phyloP scores from a whole-genome alignment of 768 basidiomycete genomes.

The Tricholomella constricta region DNA sequence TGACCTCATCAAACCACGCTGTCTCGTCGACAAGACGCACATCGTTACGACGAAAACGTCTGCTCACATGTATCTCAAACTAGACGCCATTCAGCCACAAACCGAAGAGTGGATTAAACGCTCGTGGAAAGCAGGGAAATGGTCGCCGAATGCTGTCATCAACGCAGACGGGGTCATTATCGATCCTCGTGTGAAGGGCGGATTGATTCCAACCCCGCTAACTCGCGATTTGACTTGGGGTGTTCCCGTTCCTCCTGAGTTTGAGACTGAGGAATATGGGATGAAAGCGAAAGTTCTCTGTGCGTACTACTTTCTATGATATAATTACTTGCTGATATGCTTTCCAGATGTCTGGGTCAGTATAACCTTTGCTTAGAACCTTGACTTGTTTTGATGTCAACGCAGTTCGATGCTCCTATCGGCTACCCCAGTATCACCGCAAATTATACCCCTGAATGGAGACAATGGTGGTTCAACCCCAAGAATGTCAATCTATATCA shows the following conservation, averaged over 20 bases:
- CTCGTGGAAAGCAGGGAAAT: slow-evolving; percentile 80
- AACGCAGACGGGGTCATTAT: slow-evolving; percentile 86
- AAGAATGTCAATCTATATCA: slow-evolving; percentile 90
- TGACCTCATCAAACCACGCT: slow-evolving; percentile 93
- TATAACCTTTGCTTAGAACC: slow-evolving; percentile 10
- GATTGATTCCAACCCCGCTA: slow-evolving; percentile 85
- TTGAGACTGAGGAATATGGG: slow-evolving; percentile 67
- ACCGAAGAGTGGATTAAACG: slow-evolving; percentile 87
- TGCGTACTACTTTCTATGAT: slow-evolving; percentile 42
- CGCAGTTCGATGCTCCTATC: slow-evolving; percentile 94
- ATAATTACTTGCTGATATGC: slow-evolving; percentile 5
- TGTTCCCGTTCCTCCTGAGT: slow-evolving; percentile 74
- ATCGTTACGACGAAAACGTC: slow-evolving; percentile 74
- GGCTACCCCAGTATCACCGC: slow-evolving; percentile 98
- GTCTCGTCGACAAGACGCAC: slow-evolving; percentile 83
- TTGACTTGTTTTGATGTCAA: slow-evolving; percentile 13
- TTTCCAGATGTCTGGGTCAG: slow-evolving; percentile 88
- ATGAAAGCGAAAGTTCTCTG: slow-evolving; percentile 97
- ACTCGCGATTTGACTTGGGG: slow-evolving; percentile 97
- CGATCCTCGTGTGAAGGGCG: slow-evolving; percentile 84
- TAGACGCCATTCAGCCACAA: slow-evolving; percentile 79
- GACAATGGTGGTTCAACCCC: slow-evolving; percentile 95
- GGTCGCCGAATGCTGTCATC: slow-evolving; percentile 92
- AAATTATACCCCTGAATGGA: slow-evolving; percentile 92
- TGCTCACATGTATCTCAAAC: slow-evolving; percentile 88